These are phyloP conservation scores for Asterophora parasitica DNA, from an alignment of 768 basidiomycete genomes.

Conservation along the genomic window DNA sequence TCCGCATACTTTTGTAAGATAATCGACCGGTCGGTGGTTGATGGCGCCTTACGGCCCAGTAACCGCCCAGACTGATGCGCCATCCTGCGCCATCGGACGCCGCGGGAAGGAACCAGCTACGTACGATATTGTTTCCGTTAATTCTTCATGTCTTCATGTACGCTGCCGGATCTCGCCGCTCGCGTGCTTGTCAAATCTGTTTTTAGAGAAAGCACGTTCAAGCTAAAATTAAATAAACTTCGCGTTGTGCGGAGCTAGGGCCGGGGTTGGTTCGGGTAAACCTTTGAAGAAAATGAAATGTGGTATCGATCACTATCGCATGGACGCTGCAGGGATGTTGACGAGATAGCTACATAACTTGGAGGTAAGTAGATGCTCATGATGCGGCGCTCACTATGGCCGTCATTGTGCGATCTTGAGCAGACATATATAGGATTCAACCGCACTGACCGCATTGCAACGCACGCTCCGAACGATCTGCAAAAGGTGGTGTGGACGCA, in stretches of 20 bases:
- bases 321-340: no score
- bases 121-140: slow-evolving; percentile 5
- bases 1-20: no score
- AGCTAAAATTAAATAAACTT: neutral
- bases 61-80: no score
- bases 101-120: neutral
- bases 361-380: no score
- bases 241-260: neutral
- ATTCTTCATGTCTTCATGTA: slow-evolving; percentile 1
- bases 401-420: no score
- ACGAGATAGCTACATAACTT: no score
- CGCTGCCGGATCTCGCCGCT: neutral
- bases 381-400: no score
- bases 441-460: no score
- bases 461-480: neutral
- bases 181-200: neutral
- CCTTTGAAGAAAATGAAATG: neutral
- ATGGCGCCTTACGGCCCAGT: neutral
- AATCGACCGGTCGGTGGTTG: no score
- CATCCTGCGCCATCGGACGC: neutral
- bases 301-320: neutral
- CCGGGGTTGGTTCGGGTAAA: neutral
- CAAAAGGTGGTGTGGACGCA: neutral
- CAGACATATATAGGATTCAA: no score
- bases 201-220: neutral